Evolutionary conservation across 305 asterid genomes (phyloP).

Genomic region (Stenogyne calaminthoides): DNA sequence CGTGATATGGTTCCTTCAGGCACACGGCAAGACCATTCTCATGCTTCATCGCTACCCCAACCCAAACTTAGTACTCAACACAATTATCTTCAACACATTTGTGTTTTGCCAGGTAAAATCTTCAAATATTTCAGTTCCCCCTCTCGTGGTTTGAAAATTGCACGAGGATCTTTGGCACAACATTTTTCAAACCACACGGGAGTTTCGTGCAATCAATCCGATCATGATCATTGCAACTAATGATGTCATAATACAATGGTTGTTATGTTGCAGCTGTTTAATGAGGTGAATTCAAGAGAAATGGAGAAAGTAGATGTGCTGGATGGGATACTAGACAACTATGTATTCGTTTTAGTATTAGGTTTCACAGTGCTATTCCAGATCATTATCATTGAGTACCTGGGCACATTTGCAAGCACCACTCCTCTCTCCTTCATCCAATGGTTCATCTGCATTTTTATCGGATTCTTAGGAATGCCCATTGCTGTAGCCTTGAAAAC

Average conservation of each 20-base stretch:
- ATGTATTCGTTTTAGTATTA: slow-evolving; percentile 66
- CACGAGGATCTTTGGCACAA: no score
- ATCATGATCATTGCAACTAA: neutral
- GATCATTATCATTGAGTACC: slow-evolving; percentile 68
- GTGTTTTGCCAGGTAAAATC: slow-evolving; percentile 87
- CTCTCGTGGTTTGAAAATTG: no score
- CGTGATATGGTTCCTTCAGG: slow-evolving; percentile 85
- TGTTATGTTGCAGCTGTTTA: slow-evolving; percentile 70
- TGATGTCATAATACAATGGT: no score
- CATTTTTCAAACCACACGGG: no score
- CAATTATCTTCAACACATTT: slow-evolving; percentile 84
- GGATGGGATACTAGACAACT: slow-evolving; percentile 72
- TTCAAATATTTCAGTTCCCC: neutral
- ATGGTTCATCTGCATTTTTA: slow-evolving; percentile 62
- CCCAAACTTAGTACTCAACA: slow-evolving; percentile 73
- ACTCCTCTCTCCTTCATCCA: slow-evolving; percentile 70
- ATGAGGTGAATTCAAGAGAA: slow-evolving; percentile 87
- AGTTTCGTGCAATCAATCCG: no score
- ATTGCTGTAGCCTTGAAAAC: slow-evolving; percentile 67
- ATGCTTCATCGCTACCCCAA: slow-evolving; percentile 49
- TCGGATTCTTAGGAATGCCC: slow-evolving; percentile 87
- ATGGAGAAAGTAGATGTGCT: slow-evolving; percentile 85
- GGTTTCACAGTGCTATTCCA: slow-evolving; percentile 71
- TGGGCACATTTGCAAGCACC: slow-evolving; percentile 88
- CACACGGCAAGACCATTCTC: slow-evolving; percentile 60